Evolutionary conservation across 2,329 filamentous ascomycete species (phyloP).

Genomic region (Trichothecium sympodiale): DNA sequence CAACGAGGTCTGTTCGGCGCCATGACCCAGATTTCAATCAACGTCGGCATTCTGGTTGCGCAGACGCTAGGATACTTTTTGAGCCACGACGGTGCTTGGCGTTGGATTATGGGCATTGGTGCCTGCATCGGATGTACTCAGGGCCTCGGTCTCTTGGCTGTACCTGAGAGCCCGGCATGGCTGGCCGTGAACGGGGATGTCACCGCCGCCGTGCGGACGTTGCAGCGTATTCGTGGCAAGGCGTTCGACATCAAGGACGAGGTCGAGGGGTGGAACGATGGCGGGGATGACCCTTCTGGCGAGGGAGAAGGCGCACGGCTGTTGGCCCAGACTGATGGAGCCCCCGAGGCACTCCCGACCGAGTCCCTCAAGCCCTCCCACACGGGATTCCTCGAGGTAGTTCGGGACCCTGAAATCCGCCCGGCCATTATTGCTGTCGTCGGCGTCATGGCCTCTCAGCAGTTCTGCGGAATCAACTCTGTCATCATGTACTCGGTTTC

Average conservation of each 20-base stretch:
- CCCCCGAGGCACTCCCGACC: conserved; percentile 5
- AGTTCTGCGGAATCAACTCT: conserved; percentile 89
- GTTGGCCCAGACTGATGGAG: conserved; percentile 29
- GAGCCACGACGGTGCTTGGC: conserved; percentile 70
- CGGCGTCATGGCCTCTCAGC: conserved; percentile 86
- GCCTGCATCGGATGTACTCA: conserved; percentile 58
- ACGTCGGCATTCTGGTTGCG: conserved; percentile 74
- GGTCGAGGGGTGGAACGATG: conserved; percentile 45
- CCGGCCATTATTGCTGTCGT: conserved; percentile 73
- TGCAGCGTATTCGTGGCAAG: conserved; percentile 68
- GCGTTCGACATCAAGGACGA: conserved; percentile 63
- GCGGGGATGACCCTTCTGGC: conserved; percentile 20
- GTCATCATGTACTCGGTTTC: conserved; percentile 98
- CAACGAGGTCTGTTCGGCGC: conserved; percentile 69
- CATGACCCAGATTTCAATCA: conserved; percentile 89
- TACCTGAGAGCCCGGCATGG: conserved; percentile 84
- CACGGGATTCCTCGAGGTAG: conserved; percentile 53
- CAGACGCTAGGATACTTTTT: conserved; percentile 82
- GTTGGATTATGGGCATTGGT: conserved; percentile 68
- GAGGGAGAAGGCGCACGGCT: conserved; percentile 57
- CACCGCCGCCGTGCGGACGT: conserved; percentile 49
- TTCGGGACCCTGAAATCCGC: conserved; percentile 56
- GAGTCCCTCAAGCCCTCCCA: conserved; percentile 18
- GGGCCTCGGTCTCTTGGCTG: conserved; percentile 57
- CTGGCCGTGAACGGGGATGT: conserved; percentile 57